A percentile compares a stretch with the other conserved stretches of the same genome.
These are phyloP conservation scores for Tetrastigma voinierianum DNA, from an alignment of 164 flowering plant species.

Conservation along the genomic window DNA sequence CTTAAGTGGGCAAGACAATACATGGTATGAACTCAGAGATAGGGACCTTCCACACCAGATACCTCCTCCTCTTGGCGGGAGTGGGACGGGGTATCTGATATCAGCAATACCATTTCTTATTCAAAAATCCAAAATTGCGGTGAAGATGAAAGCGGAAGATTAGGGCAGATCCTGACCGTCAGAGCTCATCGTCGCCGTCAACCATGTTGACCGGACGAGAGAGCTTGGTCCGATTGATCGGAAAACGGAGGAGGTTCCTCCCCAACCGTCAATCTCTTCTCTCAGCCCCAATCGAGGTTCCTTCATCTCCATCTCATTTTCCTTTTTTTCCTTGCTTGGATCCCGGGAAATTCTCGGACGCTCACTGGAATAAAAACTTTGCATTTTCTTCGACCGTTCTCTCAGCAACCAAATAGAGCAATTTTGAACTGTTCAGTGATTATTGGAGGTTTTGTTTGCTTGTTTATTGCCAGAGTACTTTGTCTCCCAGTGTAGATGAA, in stretches of 20 bases:
- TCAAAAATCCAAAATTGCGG: no score
- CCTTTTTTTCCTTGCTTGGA: not conserved
- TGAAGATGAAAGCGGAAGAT: not conserved
- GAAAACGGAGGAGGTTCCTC: slow-evolving; percentile 72
- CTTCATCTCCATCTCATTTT: slow-evolving; percentile 1
- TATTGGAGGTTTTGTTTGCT: not conserved
- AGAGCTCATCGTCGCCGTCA: not conserved
- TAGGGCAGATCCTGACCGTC: not conserved
- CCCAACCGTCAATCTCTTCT: slow-evolving; percentile 51
- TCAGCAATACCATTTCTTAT: no score
- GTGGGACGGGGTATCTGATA: no score
- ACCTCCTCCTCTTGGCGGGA: no score
- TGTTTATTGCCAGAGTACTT: slow-evolving; percentile 15
- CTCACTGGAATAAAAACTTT: no score
- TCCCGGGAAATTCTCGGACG: no score
- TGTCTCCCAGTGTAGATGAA: slow-evolving; percentile 3
- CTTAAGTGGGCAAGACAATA: no score
- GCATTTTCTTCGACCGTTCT: not conserved
- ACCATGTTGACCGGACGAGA: slow-evolving; percentile 69
- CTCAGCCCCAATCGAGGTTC: slow-evolving; percentile 24
- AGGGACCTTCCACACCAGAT: no score
- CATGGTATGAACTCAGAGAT: no score
- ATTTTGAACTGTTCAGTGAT: no score
- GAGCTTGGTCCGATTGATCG: slow-evolving; percentile 68
- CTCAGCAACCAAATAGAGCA: no score